Percentiles rank a stretch among this genome's conserved stretches.
Evolutionary conservation across 306 rosid species (phyloP).

Genomic region (Vigna reflexopilosa): DNA sequence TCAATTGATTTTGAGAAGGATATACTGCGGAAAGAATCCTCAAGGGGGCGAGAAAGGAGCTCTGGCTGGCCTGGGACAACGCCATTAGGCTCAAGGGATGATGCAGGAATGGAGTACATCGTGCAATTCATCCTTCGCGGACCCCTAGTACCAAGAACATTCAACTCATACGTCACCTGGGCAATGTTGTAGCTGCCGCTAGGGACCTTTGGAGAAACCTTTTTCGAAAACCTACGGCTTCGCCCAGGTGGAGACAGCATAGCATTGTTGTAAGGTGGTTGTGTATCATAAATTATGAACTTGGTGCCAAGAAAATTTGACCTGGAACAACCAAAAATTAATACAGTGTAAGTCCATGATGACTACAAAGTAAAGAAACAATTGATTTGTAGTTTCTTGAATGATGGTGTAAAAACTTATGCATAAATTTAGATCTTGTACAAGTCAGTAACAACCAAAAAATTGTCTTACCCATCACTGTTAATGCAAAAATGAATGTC

Average conservation of each 20-base stretch:
- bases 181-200: slow-evolving; percentile 91
- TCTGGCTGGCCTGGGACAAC: slow-evolving; percentile 89
- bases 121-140: slow-evolving; percentile 95
- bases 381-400: neutral
- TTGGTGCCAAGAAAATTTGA: slow-evolving; percentile 98
- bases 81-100: slow-evolving; percentile 78
- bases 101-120: slow-evolving; percentile 82
- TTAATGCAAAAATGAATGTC: neutral
- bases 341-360: slow-evolving; percentile 4
- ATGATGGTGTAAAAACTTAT: neutral
- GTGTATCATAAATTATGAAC: slow-evolving; percentile 91
- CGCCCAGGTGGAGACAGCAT: slow-evolving; percentile 80
- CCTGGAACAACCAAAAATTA: slow-evolving; percentile 53
- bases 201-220: slow-evolving; percentile 97
- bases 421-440: neutral
- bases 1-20: slow-evolving; percentile 85
- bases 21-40: slow-evolving; percentile 90
- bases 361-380: neutral
- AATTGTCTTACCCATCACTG: neutral
- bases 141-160: slow-evolving; percentile 94
- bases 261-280: slow-evolving; percentile 78
- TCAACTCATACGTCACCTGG: slow-evolving; percentile 85
- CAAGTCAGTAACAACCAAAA: neutral
- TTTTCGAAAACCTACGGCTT: slow-evolving; percentile 84
- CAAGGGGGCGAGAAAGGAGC: slow-evolving; percentile 77